Evolutionary conservation across 306 rosid species (phyloP), one percentile per base, ranked within the genome.

Genomic region (Gastrolobium bilobum): DNA sequence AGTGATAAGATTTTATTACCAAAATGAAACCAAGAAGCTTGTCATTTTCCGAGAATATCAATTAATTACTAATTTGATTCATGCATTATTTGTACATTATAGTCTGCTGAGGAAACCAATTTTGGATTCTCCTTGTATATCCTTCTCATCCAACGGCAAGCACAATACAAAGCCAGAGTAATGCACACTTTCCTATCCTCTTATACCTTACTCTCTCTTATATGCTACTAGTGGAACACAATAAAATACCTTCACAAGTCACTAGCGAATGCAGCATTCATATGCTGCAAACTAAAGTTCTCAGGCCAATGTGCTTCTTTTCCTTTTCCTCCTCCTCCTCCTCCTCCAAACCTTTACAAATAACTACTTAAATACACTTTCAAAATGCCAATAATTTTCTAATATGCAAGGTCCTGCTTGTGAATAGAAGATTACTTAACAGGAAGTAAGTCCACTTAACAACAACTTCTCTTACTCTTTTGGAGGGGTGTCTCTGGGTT

Each of bases 1-100:
- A 77, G 79, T 83, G 71, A 54, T 77, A 72, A 82, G 82, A 76
- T 82, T 54, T 77, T 77, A 59, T 83, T 72, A 65, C 80, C 59
- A 56, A 65, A 71, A 35, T 74, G 34, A 60, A 37, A 26, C 53
- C 46, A 14, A 52, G 46, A 61, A 65, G 44, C 48, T 3, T 76
- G 30, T 52, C 86, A 33, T 82, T 75, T 75, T 75, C 67, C 51
- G 3, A 58, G 10, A 11, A 10, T 53, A 75, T 44, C 69, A 68
- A 68, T 30, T 53, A 38, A 20, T 69, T 71, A 48, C 69, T 67
- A 31, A 53, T 59, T 48, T 71, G 14, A 54, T 7, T 15, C 33
- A 4, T 34, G 29, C 68, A 54, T 54, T 43, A 14, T 29, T 76
- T 64, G 9, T 44, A 29, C 42, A 51, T 30, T 63, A 38, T 50